A percentile compares a stretch with the other conserved stretches of the same genome.
Evolutionary conservation across 148 eudicot species (phyloP).

Genomic region (Rhododendron griersonianum): DNA sequence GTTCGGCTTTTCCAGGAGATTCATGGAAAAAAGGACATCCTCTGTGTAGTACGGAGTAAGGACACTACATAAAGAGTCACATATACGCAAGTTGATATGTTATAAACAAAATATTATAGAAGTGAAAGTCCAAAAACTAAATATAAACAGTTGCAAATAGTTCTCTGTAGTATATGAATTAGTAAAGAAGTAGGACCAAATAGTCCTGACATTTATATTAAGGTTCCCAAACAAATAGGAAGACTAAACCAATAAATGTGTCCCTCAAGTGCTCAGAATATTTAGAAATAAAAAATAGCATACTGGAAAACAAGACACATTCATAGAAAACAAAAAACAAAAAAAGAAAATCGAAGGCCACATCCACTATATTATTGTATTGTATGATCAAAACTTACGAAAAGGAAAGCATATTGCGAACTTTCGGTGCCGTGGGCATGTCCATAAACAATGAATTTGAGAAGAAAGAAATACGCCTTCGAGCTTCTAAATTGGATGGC

Average conservation of each 20-base stretch:
- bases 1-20: slow-evolving; percentile 40
- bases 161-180: not conserved
- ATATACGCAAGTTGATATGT: not conserved
- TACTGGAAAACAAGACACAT: not conserved
- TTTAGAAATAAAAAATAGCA: not conserved
- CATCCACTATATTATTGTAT: not conserved
- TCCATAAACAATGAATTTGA: slow-evolving; percentile 77
- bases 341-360: not conserved
- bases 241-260: not conserved
- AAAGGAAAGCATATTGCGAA: slow-evolving; percentile 70
- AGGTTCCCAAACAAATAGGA: not conserved
- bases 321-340: not conserved
- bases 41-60: slow-evolving; percentile 59
- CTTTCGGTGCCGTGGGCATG: slow-evolving; percentile 70
- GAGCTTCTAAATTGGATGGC: slow-evolving; percentile 67
- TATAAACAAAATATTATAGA: not conserved
- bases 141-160: not conserved
- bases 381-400: slow-evolving; percentile 38
- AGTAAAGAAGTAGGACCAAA: not conserved
- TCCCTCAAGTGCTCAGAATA: not conserved
- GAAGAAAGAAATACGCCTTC: slow-evolving; percentile 64
- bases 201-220: not conserved
- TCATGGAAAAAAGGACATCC: slow-evolving; percentile 58
- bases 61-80: slow-evolving; percentile 30
- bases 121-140: not conserved